Base-by-base conservation (phyloP, 805 yeast genomes). In the Kuraishia floccosa region DNA sequence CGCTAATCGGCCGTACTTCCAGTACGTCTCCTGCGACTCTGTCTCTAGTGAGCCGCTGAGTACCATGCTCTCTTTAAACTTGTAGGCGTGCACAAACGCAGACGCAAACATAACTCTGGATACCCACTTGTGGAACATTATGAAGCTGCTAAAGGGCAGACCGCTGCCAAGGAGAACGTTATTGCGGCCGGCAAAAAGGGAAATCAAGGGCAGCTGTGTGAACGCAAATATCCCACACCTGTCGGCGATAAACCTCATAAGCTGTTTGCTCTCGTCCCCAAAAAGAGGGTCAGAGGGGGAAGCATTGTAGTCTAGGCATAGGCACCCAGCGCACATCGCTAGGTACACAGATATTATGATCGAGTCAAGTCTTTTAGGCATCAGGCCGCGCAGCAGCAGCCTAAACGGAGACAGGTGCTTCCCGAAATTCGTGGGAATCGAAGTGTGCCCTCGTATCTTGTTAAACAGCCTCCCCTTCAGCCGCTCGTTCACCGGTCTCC, bases 161-260 rank as follows among this genome's bases (percentile, higher is more conserved):
- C 77, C 68, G 1, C 83, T 71, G 69, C 71, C 68, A 36, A 66
- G 72, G 34, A 76, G 47, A 30, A 77, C 46, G 43, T 76, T 76
- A 49, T 76, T 76, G 41, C 83, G 54, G 26, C 80, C 72, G 2
- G 81, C 75, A 44, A 76, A 73, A 30, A 74, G 49, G 21, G 72
- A 54, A 27, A 74, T 39, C 27, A 72, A 47, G 3, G 84, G 83
- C 23, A 64, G 27, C 35, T 57, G 50, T 52, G 63, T 49, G n/a
- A 63, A 58, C 3, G 62, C 48, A 27, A 72, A 44, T 17, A 74
- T 60, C 2, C 75, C 80, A 2, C 74, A 41, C 42, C 83, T 57
- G 40, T 72, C 72, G 22, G 67, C 72, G 29, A 50, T 36, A 31
- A 58, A 63, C 42, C 59, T 47, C 13, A 56, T 55, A 25, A 55